These are phyloP conservation scores for Xylaria sp. DNA, from an alignment of 2,329 filamentous ascomycete species.

Conservation along the genomic window DNA sequence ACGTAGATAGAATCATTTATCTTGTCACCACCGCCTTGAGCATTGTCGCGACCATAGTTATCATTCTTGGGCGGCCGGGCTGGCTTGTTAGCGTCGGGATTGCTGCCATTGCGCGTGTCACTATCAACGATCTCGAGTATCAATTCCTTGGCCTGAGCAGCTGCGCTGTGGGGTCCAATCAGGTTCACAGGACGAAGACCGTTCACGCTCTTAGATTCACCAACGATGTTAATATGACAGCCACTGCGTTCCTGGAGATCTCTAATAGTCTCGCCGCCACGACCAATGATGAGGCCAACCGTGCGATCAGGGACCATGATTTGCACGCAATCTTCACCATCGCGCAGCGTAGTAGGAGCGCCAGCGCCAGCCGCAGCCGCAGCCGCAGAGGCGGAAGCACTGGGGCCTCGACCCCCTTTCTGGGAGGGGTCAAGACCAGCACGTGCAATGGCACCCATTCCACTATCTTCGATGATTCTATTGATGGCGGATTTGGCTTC, in stretches of 20 bases:
- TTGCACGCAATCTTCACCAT: slow-evolving; percentile 86
- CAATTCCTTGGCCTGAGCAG: slow-evolving; percentile 81
- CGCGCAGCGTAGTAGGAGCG: slow-evolving; percentile 65
- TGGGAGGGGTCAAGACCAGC: slow-evolving; percentile 58
- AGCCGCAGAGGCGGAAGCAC: slow-evolving; percentile 29
- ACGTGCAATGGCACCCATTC: slow-evolving; percentile 64
- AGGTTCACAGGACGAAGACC: slow-evolving; percentile 90
- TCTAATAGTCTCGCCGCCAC: slow-evolving; percentile 90
- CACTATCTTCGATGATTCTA: slow-evolving; percentile 87
- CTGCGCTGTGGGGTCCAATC: slow-evolving; percentile 80
- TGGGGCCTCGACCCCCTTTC: slow-evolving; percentile 49
- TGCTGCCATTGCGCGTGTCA: slow-evolving; percentile 70
- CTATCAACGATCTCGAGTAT: slow-evolving; percentile 96
- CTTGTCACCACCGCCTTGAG: slow-evolving; percentile 66
- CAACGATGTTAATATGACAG: slow-evolving; percentile 96
- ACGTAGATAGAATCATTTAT: slow-evolving; percentile 85
- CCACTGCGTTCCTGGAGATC: slow-evolving; percentile 90
- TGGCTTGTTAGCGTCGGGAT: slow-evolving; percentile 47
- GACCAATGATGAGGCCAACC: slow-evolving; percentile 92
- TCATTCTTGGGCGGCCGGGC: slow-evolving; percentile 52
- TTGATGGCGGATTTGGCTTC: slow-evolving; percentile 86
- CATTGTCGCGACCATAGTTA: slow-evolving; percentile 53
- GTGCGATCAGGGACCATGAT: slow-evolving; percentile 96
- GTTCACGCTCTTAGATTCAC: slow-evolving; percentile 91
- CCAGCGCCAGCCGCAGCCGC: slow-evolving; percentile 38